Evolutionary conservation across 768 basidiomycete species (phyloP).

Genomic region (Terana coerulea): DNA sequence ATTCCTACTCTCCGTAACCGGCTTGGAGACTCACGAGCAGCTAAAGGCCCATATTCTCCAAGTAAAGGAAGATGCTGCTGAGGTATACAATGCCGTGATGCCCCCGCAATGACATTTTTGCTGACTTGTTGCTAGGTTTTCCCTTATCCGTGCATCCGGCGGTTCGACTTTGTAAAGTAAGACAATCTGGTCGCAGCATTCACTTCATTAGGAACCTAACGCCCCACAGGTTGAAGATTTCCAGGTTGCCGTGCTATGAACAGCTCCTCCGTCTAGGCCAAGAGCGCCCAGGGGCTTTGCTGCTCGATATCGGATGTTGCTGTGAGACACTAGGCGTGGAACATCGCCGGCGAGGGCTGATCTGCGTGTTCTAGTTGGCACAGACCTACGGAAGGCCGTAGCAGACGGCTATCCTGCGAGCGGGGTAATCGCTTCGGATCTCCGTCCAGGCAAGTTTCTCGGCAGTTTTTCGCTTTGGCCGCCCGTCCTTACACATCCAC

Average conservation of each 20-base stretch:
- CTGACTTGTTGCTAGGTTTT: constrained; percentile 15
- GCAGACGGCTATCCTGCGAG: constrained; percentile 36
- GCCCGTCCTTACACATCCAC: neutral
- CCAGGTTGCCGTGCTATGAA: constrained; percentile 16
- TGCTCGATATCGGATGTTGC: constrained; percentile 41
- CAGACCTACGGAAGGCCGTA: constrained; percentile 33
- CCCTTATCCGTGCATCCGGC: constrained; percentile 29
- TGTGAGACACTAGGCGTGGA: constrained; percentile 24
- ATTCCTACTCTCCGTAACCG: constrained; percentile 9
- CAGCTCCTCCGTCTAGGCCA: constrained; percentile 30
- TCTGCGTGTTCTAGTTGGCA: constrained; percentile 27
- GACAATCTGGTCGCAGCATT: neutral
- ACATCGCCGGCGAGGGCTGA: neutral
- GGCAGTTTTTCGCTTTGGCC: neutral
- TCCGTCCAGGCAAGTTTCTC: constrained; percentile 25
- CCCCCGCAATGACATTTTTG: neutral
- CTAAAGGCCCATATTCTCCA: constrained; percentile 22
- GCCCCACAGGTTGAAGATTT: constrained; percentile 14
- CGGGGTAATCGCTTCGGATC: constrained; percentile 33
- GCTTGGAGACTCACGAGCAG: constrained; percentile 20
- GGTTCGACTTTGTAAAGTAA: constrained; percentile 22
- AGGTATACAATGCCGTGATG: constrained; percentile 4
- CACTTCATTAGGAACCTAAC: no score
- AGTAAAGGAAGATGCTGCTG: constrained; percentile 20
- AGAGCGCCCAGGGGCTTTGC: constrained; percentile 30